Conservation (phyloP, 2,329 filamentous ascomycete genomes). For the Teratosphaeria destructans region DNA sequence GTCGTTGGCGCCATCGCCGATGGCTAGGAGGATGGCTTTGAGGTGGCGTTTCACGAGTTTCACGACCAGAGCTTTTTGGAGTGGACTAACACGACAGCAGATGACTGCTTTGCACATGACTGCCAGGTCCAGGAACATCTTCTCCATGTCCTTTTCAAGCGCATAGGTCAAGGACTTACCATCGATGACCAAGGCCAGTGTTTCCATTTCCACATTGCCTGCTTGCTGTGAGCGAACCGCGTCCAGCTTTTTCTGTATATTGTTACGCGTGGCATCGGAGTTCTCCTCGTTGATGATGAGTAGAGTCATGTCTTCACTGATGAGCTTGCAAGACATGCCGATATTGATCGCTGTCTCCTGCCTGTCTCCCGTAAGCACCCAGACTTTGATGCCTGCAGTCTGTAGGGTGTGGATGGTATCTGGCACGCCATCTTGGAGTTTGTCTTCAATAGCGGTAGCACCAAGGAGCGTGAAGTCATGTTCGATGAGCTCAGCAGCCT, state of each 20-base stretch:
- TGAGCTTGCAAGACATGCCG: slow-evolving; percentile 97
- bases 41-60: slow-evolving; percentile 95
- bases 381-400: slow-evolving; percentile 94
- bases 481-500: slow-evolving; percentile 92
- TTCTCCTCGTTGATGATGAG: slow-evolving; percentile 91
- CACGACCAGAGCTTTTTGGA: slow-evolving; percentile 94
- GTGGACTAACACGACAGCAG: slow-evolving; percentile 87
- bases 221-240: slow-evolving; percentile 77
- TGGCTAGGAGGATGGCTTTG: slow-evolving; percentile 83
- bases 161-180: slow-evolving; percentile 91
- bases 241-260: slow-evolving; percentile 85
- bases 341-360: slow-evolving; percentile 99
- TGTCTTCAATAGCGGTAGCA: slow-evolving; percentile 94
- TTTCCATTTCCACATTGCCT: slow-evolving; percentile 67
- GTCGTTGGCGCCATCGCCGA: slow-evolving; percentile 95
- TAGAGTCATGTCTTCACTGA: slow-evolving; percentile 97
- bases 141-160: slow-evolving; percentile 87
- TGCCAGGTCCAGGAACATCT: slow-evolving; percentile 83
- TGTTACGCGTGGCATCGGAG: slow-evolving; percentile 68
- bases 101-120: slow-evolving; percentile 98
- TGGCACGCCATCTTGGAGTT: slow-evolving; percentile 90
- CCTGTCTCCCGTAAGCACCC: slow-evolving; percentile 93
- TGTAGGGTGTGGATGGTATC: slow-evolving; percentile 97
- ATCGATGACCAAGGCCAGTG: slow-evolving; percentile 86
- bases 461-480: slow-evolving; percentile 83